These are phyloP conservation scores for Neurospora sublineolata DNA, from an alignment of 495 filamentous ascomycete species.

Conservation along the genomic window DNA sequence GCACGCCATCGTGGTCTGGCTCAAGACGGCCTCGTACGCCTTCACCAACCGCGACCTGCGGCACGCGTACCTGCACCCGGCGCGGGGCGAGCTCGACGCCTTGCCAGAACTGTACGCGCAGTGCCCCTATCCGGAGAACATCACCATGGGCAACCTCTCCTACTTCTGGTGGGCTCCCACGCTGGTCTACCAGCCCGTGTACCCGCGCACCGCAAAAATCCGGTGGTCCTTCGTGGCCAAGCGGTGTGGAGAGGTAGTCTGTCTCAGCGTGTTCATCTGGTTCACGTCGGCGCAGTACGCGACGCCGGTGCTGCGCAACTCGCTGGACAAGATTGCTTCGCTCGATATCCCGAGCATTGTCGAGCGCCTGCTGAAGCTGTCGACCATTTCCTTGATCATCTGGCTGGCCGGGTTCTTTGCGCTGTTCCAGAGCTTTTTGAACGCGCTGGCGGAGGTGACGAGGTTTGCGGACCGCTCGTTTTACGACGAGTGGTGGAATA, in stretches of 20 bases:
- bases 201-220: constrained; percentile 67
- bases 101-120: constrained; percentile 67
- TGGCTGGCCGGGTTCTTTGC: constrained; percentile 98
- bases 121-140: constrained; percentile 85
- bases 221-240: constrained; percentile 81
- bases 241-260: constrained; percentile 62
- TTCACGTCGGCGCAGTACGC: constrained; percentile 87
- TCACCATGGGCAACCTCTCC: constrained; percentile 70
- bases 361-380: constrained; percentile 87
- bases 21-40: constrained; percentile 91
- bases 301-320: constrained; percentile 76
- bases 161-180: constrained; percentile 99
- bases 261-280: constrained; percentile 81
- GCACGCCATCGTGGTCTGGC: constrained; percentile 89
- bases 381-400: constrained; percentile 83
- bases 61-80: constrained; percentile 68
- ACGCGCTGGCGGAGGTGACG: constrained; percentile 83
- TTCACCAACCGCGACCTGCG: constrained; percentile 94
- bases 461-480: constrained; percentile 86
- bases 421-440: constrained; percentile 79
- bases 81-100: constrained; percentile 40
- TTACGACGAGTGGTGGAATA: constrained; percentile 98
- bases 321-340: constrained; percentile 70
- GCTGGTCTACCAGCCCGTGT: constrained; percentile 91
- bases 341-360: constrained; percentile 71